Evolutionary conservation across 78 protist genomes (phyloP), one percentile per base, ranked within the genome.

Genomic region (Dictyostelium intermedium): DNA sequence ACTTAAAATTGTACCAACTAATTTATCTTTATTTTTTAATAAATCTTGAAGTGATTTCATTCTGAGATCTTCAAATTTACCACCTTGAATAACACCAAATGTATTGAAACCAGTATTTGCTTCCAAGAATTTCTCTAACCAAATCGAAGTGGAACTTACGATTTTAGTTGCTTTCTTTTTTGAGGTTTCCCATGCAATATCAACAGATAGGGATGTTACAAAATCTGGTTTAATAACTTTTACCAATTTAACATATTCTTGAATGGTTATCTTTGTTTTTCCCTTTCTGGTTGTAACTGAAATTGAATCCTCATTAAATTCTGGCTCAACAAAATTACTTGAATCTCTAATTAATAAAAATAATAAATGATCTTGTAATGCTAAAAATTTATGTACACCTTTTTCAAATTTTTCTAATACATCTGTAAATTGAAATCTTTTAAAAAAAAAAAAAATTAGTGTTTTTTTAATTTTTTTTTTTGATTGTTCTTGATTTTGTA

Each of bases 341-440:
- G 94, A 78, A 34, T 89, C 87, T 63, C 94, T 60, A 70, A 89
- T 30, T 77, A 83, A 50, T 37, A 78, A 43, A 66, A 80, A 89
- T 47, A 89, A 37, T n/a, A 89, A n/a, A 45, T 89, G 94, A 23
- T 89, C 87, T 5, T 89, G 50, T 39, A 89, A 80, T 79, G 86
- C 72, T 18, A 89, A 50, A 27, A 89, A 89, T 47, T 78, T 34
- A 80, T 89, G 94, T 69, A 23, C 73, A 27, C 94, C 94, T 81
- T 89, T 80, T 13, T 23, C 66, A 80, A 63, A 89, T n/a, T 89
- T 89, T n/a, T 89, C 82, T 32, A 89, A 80, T 11, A 80, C 82
- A 80, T 89, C 87, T 70, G 43, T 32, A 47, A 89, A 89, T 47
- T 89, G 93, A 79, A 25, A 82, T 60, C 93, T 89, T 50, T 53